phyloP scores from a whole-genome alignment of 2,329 filamentous ascomycete genomes.

The Cytospora piceae region DNA sequence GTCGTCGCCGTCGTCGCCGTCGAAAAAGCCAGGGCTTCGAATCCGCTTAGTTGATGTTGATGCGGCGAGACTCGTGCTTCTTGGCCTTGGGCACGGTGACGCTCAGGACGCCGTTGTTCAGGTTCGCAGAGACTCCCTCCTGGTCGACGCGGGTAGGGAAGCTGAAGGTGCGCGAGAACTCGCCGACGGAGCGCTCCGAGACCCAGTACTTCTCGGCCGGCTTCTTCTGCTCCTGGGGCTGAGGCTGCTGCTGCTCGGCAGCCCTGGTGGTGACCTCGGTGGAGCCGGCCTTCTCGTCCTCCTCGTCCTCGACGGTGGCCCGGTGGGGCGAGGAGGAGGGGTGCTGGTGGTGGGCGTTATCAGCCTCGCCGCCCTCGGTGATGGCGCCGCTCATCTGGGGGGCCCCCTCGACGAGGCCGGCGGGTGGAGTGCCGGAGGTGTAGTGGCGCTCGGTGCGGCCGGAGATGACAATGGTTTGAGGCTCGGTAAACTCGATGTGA shows the following conservation, averaged over 20 bases:
- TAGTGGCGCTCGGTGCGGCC: slow-evolving; percentile 70
- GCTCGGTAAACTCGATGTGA: slow-evolving; percentile 77
- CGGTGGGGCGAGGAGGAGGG: slow-evolving; percentile 47
- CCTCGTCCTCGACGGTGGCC: slow-evolving; percentile 70
- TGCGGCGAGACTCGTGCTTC: slow-evolving; percentile 60
- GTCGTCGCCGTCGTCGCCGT: no score
- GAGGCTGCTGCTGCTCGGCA: slow-evolving; percentile 26
- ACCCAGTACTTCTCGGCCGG: slow-evolving; percentile 65
- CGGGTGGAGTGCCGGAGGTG: slow-evolving; percentile 57
- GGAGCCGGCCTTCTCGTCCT: slow-evolving; percentile 38
- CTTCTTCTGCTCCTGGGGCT: slow-evolving; percentile 26
- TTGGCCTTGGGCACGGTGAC: slow-evolving; percentile 69
- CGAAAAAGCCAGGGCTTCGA: background rate
- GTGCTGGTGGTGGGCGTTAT: slow-evolving; percentile 31
- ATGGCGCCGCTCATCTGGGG: slow-evolving; percentile 44
- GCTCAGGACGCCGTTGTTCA: slow-evolving; percentile 68
- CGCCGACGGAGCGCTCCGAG: slow-evolving; percentile 66
- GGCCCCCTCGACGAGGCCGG: slow-evolving; percentile 52
- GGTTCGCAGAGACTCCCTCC: slow-evolving; percentile 61
- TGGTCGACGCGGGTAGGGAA: slow-evolving; percentile 69
- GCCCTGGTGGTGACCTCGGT: slow-evolving; percentile 36
- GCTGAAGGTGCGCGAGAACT: slow-evolving; percentile 70
- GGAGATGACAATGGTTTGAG: slow-evolving; percentile 71
- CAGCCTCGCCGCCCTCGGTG: slow-evolving; percentile 43
- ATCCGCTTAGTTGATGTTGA: slow-evolving; percentile 52